These are phyloP conservation scores for Fusarium tupiense DNA, from an alignment of 2,329 filamentous ascomycete species.

Conservation along the genomic window DNA sequence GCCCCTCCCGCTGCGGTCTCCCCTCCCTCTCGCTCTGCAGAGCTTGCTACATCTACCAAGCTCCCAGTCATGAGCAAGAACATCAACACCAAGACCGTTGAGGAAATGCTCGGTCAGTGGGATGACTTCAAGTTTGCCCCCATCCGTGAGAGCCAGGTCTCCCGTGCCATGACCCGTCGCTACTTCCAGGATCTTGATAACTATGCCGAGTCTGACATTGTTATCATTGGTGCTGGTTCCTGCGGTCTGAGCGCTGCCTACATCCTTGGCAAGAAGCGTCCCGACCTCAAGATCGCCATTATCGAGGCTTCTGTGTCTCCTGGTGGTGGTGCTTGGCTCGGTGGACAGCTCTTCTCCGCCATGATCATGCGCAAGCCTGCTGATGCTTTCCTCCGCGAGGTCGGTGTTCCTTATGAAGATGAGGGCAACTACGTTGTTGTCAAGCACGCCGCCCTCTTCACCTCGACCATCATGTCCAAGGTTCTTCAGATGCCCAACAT, in stretches of 20 bases:
- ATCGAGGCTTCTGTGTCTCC: slow-evolving; percentile 89
- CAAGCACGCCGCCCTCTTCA: slow-evolving; percentile 94
- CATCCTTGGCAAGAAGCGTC: slow-evolving; percentile 82
- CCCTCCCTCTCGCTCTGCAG: slow-evolving; percentile 61
- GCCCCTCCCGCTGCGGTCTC: slow-evolving; percentile 79
- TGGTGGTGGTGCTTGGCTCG: slow-evolving; percentile 90
- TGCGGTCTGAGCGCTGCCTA: slow-evolving; percentile 89
- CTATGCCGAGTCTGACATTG: slow-evolving; percentile 92
- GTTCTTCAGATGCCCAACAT: slow-evolving; percentile 88
- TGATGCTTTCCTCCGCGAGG: slow-evolving; percentile 81
- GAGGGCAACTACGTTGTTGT: slow-evolving; percentile 91
- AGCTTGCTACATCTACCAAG: slow-evolving; percentile 49
- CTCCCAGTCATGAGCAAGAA: slow-evolving; percentile 35
- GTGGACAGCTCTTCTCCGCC: slow-evolving; percentile 92
- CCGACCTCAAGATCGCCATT: slow-evolving; percentile 91
- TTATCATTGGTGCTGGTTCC: slow-evolving; percentile 90
- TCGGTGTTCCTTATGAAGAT: slow-evolving; percentile 87
- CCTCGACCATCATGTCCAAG: slow-evolving; percentile 83
- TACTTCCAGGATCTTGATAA: slow-evolving; percentile 91
- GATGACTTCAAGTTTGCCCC: slow-evolving; percentile 82
- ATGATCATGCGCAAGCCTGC: slow-evolving; percentile 97
- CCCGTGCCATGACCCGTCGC: slow-evolving; percentile 90
- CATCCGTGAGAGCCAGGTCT: slow-evolving; percentile 92
- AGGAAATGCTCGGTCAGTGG: slow-evolving; percentile 77
- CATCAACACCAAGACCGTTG: slow-evolving; percentile 46